Evolutionary conservation across 257 asterid species (phyloP).

Genomic region (Solanum medicagineum): DNA sequence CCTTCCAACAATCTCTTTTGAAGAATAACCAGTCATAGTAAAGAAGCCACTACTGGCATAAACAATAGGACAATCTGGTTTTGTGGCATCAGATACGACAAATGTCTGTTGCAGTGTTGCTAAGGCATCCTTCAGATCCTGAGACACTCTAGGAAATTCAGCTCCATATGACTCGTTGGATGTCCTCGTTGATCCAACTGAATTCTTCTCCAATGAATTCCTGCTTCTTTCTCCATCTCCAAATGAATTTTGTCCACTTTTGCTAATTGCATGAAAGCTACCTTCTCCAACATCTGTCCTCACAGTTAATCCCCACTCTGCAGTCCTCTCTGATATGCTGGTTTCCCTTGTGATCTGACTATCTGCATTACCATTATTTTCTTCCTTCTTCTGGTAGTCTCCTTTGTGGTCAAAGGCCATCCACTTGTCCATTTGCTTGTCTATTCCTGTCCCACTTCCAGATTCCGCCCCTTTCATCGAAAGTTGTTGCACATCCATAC

Average conservation of each 20-base stretch:
- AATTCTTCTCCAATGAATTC: conserved; percentile 32
- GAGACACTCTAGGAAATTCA: conserved; percentile 63
- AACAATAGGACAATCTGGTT: conserved; percentile 85
- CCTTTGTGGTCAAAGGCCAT: conserved; percentile 51
- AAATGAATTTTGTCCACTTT: conserved; percentile 11
- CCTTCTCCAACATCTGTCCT: conserved; percentile 52
- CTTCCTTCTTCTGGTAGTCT: conserved; percentile 1
- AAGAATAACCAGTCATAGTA: conserved; percentile 81
- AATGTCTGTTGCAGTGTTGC: conserved; percentile 94
- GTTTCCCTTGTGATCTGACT: conserved; percentile 9
- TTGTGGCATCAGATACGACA: conserved; percentile 93
- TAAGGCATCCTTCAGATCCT: conserved; percentile 87
- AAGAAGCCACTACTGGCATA: conserved; percentile 95
- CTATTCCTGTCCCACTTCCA: background rate
- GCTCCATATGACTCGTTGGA: conserved; percentile 42
- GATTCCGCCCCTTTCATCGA: conserved; percentile 18
- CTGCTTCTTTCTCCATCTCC: conserved; percentile 39
- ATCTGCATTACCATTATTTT: background rate
- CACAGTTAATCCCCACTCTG: conserved; percentile 78
- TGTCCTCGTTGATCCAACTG: conserved; percentile 30
- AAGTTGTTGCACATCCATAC: conserved; percentile 15
- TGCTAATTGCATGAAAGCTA: conserved; percentile 37
- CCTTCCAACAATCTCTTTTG: conserved; percentile 72
- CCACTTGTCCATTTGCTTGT: conserved; percentile 33
- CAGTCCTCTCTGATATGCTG: conserved; percentile 50